These are phyloP conservation scores for Suhomyces chickasaworum DNA, from an alignment of 1,139 yeast species.

Conservation along the genomic window DNA sequence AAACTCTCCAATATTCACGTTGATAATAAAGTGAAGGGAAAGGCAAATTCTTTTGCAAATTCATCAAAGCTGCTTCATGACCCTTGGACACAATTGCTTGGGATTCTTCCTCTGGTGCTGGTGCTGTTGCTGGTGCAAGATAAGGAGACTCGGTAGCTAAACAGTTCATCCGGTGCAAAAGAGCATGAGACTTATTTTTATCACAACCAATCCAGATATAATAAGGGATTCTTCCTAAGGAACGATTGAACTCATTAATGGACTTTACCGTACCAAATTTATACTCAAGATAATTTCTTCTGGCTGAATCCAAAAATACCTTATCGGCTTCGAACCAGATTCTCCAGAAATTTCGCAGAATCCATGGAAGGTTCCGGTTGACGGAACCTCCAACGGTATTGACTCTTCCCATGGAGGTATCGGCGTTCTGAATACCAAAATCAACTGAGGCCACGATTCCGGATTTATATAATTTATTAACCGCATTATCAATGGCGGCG, in stretches of 20 bases:
- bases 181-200: constrained; percentile 59
- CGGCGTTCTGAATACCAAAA: constrained; percentile 73
- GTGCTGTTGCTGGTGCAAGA: constrained; percentile 69
- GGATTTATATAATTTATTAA: constrained; percentile 51
- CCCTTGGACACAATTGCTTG: constrained; percentile 53
- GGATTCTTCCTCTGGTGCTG: constrained; percentile 48
- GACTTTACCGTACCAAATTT: constrained; percentile 79
- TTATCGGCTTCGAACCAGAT: constrained; percentile 86
- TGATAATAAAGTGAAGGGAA: constrained; percentile 81
- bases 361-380: constrained; percentile 74
- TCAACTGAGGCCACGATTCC: constrained; percentile 74
- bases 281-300: constrained; percentile 82
- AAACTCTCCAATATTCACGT: constrained; percentile 74
- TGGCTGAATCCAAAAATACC: constrained; percentile 74
- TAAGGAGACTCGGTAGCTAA: constrained; percentile 82
- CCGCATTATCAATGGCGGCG: constrained; percentile 75
- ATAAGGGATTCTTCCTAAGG: constrained; percentile 74
- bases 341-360: constrained; percentile 79
- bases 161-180: constrained; percentile 66
- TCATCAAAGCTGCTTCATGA: constrained; percentile 70
- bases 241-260: constrained; percentile 62
- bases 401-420: constrained; percentile 67
- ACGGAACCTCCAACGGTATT: constrained; percentile 74
- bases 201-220: constrained; percentile 84
- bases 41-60: constrained; percentile 66